A percentile compares a stretch with the other conserved stretches of the same genome.
These are phyloP conservation scores for Phialemoniopsis sp. DNA, from an alignment of 2,329 filamentous ascomycete species.

Conservation along the genomic window DNA sequence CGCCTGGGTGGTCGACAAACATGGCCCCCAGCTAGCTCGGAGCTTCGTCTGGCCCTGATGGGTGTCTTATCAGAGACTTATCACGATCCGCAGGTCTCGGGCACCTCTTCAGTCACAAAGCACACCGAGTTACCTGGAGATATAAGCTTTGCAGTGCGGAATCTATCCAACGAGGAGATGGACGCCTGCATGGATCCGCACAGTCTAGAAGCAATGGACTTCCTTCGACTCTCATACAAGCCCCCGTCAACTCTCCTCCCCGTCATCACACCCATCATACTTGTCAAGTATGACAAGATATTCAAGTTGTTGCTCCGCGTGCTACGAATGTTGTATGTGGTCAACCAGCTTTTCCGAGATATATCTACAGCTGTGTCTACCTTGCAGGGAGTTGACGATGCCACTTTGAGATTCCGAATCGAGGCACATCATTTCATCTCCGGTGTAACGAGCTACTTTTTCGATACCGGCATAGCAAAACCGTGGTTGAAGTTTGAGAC, in stretches of 20 bases:
- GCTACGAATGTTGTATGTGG: slow-evolving; percentile 73
- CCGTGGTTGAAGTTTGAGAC: slow-evolving; percentile 70
- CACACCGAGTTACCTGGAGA: slow-evolving; percentile 56
- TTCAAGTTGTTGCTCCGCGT: slow-evolving; percentile 78
- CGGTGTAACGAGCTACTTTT: slow-evolving; percentile 70
- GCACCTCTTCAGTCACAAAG: slow-evolving; percentile 20
- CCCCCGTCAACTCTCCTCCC: slow-evolving; percentile 66
- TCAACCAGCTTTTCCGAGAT: slow-evolving; percentile 60
- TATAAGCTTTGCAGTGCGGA: slow-evolving; percentile 79
- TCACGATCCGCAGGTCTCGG: slow-evolving; percentile 12
- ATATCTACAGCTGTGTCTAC: slow-evolving; percentile 17
- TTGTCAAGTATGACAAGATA: slow-evolving; percentile 79
- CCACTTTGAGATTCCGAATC: slow-evolving; percentile 58
- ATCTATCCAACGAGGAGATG: slow-evolving; percentile 74
- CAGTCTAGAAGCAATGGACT: slow-evolving; percentile 86
- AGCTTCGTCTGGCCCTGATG: slow-evolving; percentile 84
- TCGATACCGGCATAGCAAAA: slow-evolving; percentile 69
- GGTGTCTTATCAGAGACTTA: slow-evolving; percentile 79
- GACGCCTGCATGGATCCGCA: slow-evolving; percentile 78
- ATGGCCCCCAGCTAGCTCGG: slow-evolving; percentile 93
- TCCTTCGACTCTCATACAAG: slow-evolving; percentile 81
- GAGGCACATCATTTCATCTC: slow-evolving; percentile 79
- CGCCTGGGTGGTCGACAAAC: slow-evolving; percentile 74
- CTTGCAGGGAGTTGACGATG: slow-evolving; percentile 28
- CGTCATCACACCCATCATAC: slow-evolving; percentile 65